Conservation (phyloP, 1,284 basidiomycete species). For the Pterula multifida region DNA sequence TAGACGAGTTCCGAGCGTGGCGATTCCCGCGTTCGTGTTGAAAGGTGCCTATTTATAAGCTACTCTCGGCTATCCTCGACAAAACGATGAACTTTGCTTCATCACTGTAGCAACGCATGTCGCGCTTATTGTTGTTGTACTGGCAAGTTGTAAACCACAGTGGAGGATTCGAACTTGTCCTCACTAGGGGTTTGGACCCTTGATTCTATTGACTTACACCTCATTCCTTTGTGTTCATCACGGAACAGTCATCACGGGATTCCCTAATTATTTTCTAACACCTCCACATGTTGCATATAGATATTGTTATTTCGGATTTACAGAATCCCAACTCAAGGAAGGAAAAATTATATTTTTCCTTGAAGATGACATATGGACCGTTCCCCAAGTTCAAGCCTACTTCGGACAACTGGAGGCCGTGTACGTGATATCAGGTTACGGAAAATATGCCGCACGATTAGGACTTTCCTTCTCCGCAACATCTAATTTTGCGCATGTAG, state of each 20-base stretch:
- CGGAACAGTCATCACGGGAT: not conserved
- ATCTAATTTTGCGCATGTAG: slow-evolving; percentile 3
- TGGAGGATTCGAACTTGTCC: no score
- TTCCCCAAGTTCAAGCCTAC: slow-evolving; percentile 9
- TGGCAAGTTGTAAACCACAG: no score
- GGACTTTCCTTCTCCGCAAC: slow-evolving; percentile 17
- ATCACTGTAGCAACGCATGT: not conserved
- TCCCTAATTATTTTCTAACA: not conserved
- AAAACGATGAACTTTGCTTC: no score
- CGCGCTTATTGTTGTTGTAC: no score
- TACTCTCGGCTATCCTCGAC: not conserved
- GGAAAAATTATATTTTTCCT: slow-evolving; percentile 13
- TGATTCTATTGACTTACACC: not conserved
- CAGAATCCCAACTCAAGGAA: slow-evolving; percentile 14
- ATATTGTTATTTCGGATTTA: slow-evolving; percentile 13
- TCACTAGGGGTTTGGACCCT: not conserved
- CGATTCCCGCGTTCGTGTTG: no score
- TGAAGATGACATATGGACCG: slow-evolving; percentile 10
- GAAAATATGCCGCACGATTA: slow-evolving; percentile 16
- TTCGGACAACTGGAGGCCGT: slow-evolving; percentile 14
- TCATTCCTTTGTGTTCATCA: not conserved
- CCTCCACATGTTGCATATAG: slow-evolving; percentile 4
- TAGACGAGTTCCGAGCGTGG: not conserved
- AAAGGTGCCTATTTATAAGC: not conserved
- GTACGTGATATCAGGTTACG: slow-evolving; percentile 11